Base-by-base conservation (phyloP, 2,329 filamentous ascomycete genomes). In the Fragosphaeria purpurea region DNA sequence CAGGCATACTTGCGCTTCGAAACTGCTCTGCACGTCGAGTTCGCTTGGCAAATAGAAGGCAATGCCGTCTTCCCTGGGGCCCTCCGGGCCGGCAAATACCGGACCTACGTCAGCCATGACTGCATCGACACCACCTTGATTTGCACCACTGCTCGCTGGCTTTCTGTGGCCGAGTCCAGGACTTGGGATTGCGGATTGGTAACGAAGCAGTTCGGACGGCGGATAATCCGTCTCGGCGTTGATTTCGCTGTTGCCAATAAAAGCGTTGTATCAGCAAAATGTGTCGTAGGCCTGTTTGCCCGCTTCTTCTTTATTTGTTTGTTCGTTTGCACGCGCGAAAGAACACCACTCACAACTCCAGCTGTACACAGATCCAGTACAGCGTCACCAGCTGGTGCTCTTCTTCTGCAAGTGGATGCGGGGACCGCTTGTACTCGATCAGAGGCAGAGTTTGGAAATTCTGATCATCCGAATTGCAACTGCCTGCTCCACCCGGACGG, bases 291-390 rank as follows among this genome's bases (percentile, higher is more conserved):
- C 22, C 22, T 22, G 22, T 3, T 22, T 22, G 3, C 22, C 22
- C 22, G 3, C 22, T 22, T 22, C 22, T 22, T 22, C 22, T 34
- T n/a, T 41, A 4, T n/a, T 30, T 1, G 3, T 22, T 30, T 7
- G 43, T 39, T n/a, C 5, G 4, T 35, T 40, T 11, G 4, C 35
- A 31, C 1, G 34, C 22, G 6, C 32, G 12, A 12, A 5, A 32
- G 32, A 39, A 7, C 8, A 9, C 7, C 4, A 53, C 55, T 50
- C 30, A 57, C 55, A 43, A 53, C 31, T 57, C 56, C 12, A 57
- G 34, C 31, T 53, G 49, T 4, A 55, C 53, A 35, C 54, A 56
- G 1, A 35, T 48, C 56, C 56, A 57, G 33, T 53, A 57, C 4
- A 57, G 48, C 6, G 49, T 11, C 5, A 51, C 48, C 10, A 57